Percentiles rank a stretch among this genome's conserved stretches.
These are phyloP conservation scores for Pestalotiopsis fici DNA, from an alignment of 2,329 filamentous ascomycete genomes.

Conservation along the genomic window DNA sequence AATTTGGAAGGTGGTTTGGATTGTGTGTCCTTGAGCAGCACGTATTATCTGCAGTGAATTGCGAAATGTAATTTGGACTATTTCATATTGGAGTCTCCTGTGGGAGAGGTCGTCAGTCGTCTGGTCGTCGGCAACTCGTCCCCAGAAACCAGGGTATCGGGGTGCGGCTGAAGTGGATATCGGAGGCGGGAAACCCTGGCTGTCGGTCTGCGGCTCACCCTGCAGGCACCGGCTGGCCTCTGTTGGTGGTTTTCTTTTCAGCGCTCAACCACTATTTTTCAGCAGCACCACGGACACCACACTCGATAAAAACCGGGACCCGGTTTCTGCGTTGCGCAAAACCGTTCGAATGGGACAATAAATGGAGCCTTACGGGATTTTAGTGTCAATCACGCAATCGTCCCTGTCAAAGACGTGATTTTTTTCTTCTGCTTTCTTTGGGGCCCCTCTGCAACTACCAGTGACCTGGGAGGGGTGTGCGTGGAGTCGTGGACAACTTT, in stretches of 20 bases:
- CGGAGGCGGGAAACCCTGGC: slow-evolving; percentile 12
- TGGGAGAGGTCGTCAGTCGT: background rate
- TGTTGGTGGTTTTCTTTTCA: background rate
- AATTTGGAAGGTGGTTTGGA: background rate
- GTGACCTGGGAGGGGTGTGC: background rate
- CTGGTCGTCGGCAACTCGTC: background rate
- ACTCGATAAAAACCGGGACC: slow-evolving; percentile 5
- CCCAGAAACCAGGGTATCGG: slow-evolving; percentile 7
- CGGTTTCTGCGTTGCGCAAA: background rate
- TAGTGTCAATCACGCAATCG: slow-evolving; percentile 13
- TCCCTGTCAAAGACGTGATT: slow-evolving; percentile 10
- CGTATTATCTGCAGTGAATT: background rate
- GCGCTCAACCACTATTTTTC: background rate
- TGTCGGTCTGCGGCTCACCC: slow-evolving; percentile 10
- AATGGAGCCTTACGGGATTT: background rate
- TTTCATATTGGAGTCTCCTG: too few relatives aligned
- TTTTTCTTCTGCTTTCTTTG: background rate
- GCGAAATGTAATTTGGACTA: background rate
- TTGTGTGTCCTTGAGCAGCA: background rate
- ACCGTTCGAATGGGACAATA: slow-evolving; percentile 6
- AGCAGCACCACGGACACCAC: background rate
- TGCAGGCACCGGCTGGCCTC: background rate
- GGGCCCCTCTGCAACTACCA: too few relatives aligned
- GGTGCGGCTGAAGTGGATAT: slow-evolving; percentile 14
- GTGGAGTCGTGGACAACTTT: background rate